A percentile compares a stretch with the other conserved stretches of the same genome.
These are phyloP conservation scores for Penicillium sp. DNA, from an alignment of 2,329 filamentous ascomycete species.

Conservation along the genomic window DNA sequence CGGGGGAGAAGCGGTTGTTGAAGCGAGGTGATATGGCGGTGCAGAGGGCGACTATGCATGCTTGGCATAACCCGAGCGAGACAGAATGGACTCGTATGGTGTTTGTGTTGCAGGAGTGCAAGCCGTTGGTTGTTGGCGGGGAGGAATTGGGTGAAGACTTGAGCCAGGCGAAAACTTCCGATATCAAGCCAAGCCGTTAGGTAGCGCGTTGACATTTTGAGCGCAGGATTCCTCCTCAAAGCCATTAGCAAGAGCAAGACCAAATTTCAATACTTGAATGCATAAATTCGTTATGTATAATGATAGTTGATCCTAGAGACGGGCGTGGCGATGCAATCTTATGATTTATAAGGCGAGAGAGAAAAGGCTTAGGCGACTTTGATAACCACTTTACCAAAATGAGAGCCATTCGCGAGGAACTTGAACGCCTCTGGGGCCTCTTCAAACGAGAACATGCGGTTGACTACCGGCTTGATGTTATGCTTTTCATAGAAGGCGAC, in stretches of 20 bases:
- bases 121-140: conserved; percentile 29
- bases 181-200: conserved; percentile 8
- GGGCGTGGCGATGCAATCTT: not conserved
- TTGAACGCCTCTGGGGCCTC: conserved; percentile 59
- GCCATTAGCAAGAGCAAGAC: not conserved
- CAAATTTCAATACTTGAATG: not conserved
- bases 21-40: conserved; percentile 60
- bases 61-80: conserved; percentile 56
- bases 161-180: conserved; percentile 8
- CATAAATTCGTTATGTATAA: not conserved
- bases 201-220: not conserved
- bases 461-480: conserved; percentile 51
- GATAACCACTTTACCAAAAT: conserved; percentile 63
- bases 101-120: conserved; percentile 40
- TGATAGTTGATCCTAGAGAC: not conserved
- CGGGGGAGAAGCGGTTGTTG: conserved; percentile 55
- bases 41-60: conserved; percentile 61
- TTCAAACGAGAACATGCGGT: conserved; percentile 59
- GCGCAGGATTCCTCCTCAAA: not conserved
- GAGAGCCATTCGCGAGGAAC: conserved; percentile 57
- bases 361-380: conserved; percentile 38
- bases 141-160: conserved; percentile 33
- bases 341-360: not conserved
- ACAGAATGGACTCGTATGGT: conserved; percentile 56
- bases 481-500: conserved; percentile 40